A percentile compares a stretch with the other conserved stretches of the same genome.
phyloP scores from a whole-genome alignment of 1,284 basidiomycete species.

The Ustilago xerochloae region DNA sequence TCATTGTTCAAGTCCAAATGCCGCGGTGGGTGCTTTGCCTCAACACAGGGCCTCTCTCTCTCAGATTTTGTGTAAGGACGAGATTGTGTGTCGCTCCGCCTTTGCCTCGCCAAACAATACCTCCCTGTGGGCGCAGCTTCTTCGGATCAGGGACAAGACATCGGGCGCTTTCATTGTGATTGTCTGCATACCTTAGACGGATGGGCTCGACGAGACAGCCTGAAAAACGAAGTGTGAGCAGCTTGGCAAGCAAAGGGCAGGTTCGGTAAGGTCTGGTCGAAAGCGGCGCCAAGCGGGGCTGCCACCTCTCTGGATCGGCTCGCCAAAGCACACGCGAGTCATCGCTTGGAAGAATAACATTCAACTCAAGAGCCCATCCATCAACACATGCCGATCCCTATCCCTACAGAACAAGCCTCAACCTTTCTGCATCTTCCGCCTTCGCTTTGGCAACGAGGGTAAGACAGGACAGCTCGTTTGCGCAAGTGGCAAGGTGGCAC shows the following conservation, averaged over 20 bases:
- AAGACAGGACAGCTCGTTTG: background rate
- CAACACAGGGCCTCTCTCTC: too few relatives aligned
- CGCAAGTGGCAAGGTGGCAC: background rate
- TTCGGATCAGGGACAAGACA: too few relatives aligned
- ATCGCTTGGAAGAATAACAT: constrained; percentile 4
- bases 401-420: background rate
- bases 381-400: background rate
- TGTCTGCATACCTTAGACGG: background rate
- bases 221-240: background rate
- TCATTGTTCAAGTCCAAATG: background rate
- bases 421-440: background rate
- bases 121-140: background rate
- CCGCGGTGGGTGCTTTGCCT: too few relatives aligned
- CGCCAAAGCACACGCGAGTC: background rate
- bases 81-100: too few relatives aligned
- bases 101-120: background rate
- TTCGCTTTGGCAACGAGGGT: background rate
- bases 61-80: too few relatives aligned
- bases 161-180: too few relatives aligned
- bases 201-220: background rate
- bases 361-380: background rate
- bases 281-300: background rate
- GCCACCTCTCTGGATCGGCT: background rate
- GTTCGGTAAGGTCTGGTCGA: background rate
- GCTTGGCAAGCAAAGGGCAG: background rate